Evolutionary conservation across 495 filamentous ascomycete genomes (phyloP).

Genomic region (Pseudotulostoma volvatum): DNA sequence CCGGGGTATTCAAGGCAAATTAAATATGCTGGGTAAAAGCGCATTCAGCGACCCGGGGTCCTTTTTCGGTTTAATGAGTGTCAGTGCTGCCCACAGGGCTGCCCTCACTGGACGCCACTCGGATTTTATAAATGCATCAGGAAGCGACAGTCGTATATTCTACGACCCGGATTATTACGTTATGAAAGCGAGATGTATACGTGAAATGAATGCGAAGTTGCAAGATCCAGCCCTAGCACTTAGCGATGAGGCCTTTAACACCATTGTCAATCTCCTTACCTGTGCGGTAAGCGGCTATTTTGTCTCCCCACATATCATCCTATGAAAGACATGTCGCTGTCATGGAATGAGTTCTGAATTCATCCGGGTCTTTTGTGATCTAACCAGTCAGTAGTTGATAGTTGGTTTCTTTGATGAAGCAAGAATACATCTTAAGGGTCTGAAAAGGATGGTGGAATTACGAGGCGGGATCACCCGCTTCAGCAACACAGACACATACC

Average conservation of each 20-base stretch:
- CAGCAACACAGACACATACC: constrained; percentile 15
- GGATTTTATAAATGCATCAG: constrained; percentile 1
- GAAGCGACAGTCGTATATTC: constrained; percentile 1
- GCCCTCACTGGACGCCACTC: constrained; percentile 10
- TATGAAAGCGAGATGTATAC: constrained; percentile 20
- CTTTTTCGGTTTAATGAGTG: constrained; percentile 24
- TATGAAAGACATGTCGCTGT: background rate
- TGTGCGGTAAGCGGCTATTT: constrained; percentile 12
- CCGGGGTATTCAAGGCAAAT: constrained; percentile 6
- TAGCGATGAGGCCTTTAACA: constrained; percentile 20
- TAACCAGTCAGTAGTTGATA: constrained; percentile 14
- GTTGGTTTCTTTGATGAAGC: constrained; percentile 19
- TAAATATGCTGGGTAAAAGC: constrained; percentile 16
- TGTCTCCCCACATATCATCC: background rate
- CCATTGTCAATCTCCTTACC: constrained; percentile 21
- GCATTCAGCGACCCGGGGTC: constrained; percentile 19
- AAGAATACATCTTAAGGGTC: constrained; percentile 18
- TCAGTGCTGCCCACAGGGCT: constrained; percentile 22
- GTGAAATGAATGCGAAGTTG: constrained; percentile 20
- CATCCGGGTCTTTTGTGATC: too few relatives aligned
- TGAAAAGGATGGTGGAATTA: constrained; percentile 21
- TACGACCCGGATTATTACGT: constrained; percentile 21
- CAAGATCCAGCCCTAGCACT: constrained; percentile 12
- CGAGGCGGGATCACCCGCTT: constrained; percentile 17
- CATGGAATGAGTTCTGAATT: too few relatives aligned